phyloP scores from a whole-genome alignment of 805 yeast species.

The Candida manassasensis region DNA sequence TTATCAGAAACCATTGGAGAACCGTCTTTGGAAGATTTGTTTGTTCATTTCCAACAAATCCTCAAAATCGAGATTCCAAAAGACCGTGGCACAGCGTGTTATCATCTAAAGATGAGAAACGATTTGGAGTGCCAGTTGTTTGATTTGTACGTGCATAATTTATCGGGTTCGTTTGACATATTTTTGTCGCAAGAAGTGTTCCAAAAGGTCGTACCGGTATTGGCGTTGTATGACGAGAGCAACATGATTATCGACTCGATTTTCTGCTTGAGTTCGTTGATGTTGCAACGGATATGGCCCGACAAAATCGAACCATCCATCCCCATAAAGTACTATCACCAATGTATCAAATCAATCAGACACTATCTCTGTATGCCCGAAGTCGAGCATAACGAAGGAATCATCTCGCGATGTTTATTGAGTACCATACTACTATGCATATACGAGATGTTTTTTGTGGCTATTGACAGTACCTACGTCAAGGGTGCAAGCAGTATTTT shows the following conservation, averaged over 20 bases:
- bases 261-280: conserved; percentile 33
- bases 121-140: conserved; percentile 27
- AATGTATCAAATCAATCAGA: conserved; percentile 29
- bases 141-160: conserved; percentile 27
- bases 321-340: conserved; percentile 35
- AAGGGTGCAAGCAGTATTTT: conserved; percentile 35
- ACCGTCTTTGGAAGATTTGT: conserved; percentile 20
- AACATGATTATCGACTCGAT: conserved; percentile 34
- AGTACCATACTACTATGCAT: conserved; percentile 35
- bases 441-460: conserved; percentile 36
- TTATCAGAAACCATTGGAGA: conserved; percentile 15
- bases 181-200: conserved; percentile 27
- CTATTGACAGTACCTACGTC: conserved; percentile 32
- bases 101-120: conserved; percentile 12
- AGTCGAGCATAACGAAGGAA: conserved; percentile 21
- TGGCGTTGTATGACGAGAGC: conserved; percentile 37
- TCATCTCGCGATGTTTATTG: conserved; percentile 31
- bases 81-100: conserved; percentile 6
- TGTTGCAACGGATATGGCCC: conserved; percentile 27
- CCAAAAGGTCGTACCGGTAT: conserved; percentile 27
- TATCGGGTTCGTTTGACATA: conserved; percentile 28
- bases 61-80: conserved; percentile 16
- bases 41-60: conserved; percentile 18
- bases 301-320: conserved; percentile 23
- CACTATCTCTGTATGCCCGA: conserved; percentile 24